A percentile compares a stretch with the other conserved stretches of the same genome.
Evolutionary conservation across 345 rosid species (phyloP).

Genomic region (Sonneratia caseolaris): DNA sequence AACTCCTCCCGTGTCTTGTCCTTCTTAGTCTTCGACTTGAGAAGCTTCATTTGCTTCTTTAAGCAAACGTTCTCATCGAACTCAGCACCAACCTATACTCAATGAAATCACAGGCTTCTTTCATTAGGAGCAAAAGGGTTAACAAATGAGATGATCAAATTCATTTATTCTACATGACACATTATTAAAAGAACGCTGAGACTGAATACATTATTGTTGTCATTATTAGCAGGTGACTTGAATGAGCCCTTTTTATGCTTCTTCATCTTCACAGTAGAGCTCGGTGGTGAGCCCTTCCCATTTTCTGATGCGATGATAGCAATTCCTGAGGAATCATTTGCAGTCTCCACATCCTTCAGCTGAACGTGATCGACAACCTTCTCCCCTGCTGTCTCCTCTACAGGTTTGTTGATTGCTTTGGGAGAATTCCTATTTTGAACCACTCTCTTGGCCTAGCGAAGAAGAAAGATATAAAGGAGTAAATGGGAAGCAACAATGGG

Average conservation of each 20-base stretch:
- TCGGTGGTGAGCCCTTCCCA: slow-evolving; percentile 11
- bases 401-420: slow-evolving; percentile 25
- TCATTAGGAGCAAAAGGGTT: too few relatives aligned
- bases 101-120: neutral
- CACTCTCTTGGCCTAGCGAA: slow-evolving; percentile 30
- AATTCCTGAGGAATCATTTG: slow-evolving; percentile 11
- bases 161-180: neutral
- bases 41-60: slow-evolving; percentile 33
- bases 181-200: neutral
- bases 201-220: slow-evolving; percentile 27
- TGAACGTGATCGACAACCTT: slow-evolving; percentile 12
- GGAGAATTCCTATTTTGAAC: slow-evolving; percentile 22
- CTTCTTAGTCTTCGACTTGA: slow-evolving; percentile 28
- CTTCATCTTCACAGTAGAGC: slow-evolving; percentile 17
- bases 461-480: neutral
- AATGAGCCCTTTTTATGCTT: slow-evolving; percentile 15
- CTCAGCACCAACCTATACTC: slow-evolving; percentile 29
- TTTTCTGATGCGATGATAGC: slow-evolving; percentile 13
- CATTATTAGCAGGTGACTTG: slow-evolving; percentile 20
- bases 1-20: slow-evolving; percentile 22
- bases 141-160: neutral
- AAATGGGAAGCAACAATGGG: neutral
- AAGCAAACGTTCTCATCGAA: slow-evolving; percentile 46
- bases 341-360: slow-evolving; percentile 22
- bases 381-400: slow-evolving; percentile 22